Evolutionary conservation across 192 early-diverging fungal genomes (phyloP), one percentile per base, ranked within the genome.

Genomic region (Oehlia diaphana): DNA sequence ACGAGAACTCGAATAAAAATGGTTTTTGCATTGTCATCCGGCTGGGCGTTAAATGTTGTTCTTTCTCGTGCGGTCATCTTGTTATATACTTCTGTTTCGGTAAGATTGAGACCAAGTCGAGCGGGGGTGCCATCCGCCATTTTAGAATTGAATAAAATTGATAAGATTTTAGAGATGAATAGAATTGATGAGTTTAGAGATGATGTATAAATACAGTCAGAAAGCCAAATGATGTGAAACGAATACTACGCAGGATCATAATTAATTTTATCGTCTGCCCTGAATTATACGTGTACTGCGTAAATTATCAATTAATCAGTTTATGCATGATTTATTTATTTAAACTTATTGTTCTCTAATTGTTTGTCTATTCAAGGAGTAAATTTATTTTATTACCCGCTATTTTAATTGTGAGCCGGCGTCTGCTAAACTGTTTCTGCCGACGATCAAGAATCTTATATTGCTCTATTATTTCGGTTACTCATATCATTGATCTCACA

Each of bases 231-330:
- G 65, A 67, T 35, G 65, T 66, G 26, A 26, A 26, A 26, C 26
- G 26, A 26, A 26, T 26, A 26, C 28, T 67, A 31, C 66, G 66
- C 65, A 67, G 65, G 65, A 67, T 67, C 65, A 67, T 67, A 67
- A 67, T 67, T 26, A 67, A 67, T 67, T 67, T 67, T n/a, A 67
- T 67, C 6, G 65, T 67, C 65, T 67, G 26, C 65, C 26, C 65
- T 67, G 65, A 67, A 67, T 67, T 67, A 67, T 67, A 67, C 6
- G 23, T 68, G 23, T 68, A 28, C 66, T 37, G 35, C 3, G 28
- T 68, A 68, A 67, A 67, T 67, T 67, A 67, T 67, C 65, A 67
- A 67, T 67, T 67, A 28, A 67, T 67, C 26, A 9, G 6, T 66
- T 66, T 66, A 67, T 26, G 26, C 26, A 26, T 26, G 26, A 26